Evolutionary conservation across 805 yeast genomes (phyloP).

Genomic region (Saturnispora ahearnii): DNA sequence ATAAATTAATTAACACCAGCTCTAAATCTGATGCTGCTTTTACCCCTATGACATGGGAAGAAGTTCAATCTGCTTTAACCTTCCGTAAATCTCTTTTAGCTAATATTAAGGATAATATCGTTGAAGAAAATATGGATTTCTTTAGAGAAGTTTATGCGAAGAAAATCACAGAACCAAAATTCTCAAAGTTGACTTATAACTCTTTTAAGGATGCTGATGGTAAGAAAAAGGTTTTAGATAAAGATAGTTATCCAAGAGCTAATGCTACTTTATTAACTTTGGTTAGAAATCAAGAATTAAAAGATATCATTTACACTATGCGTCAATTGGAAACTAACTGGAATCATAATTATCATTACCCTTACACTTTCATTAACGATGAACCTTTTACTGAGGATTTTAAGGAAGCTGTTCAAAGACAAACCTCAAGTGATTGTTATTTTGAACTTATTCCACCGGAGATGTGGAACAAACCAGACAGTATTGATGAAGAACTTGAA

Average conservation of each 20-base stretch:
- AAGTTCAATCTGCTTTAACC: slow-evolving; percentile 20
- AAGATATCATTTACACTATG: slow-evolving; percentile 46
- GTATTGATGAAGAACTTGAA: slow-evolving; percentile 34
- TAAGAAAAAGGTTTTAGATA: slow-evolving; percentile 18
- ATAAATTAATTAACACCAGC: slow-evolving; percentile 22
- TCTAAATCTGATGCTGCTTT: slow-evolving; percentile 14
- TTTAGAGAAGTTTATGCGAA: slow-evolving; percentile 28
- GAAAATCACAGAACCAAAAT: slow-evolving; percentile 28
- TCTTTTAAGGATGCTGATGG: slow-evolving; percentile 23
- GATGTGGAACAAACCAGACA: slow-evolving; percentile 41
- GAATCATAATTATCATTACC: slow-evolving; percentile 72
- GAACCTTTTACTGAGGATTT: slow-evolving; percentile 74
- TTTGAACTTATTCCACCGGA: slow-evolving; percentile 46
- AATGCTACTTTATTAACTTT: slow-evolving; percentile 71
- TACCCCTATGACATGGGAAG: slow-evolving; percentile 21
- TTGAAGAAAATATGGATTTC: slow-evolving; percentile 28
- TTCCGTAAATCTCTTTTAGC: slow-evolving; percentile 17
- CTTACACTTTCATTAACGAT: slow-evolving; percentile 90
- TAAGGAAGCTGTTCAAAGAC: slow-evolving; percentile 40
- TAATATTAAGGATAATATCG: slow-evolving; percentile 23
- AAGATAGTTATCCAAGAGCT: slow-evolving; percentile 34
- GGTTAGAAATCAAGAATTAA: slow-evolving; percentile 64
- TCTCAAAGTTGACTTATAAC: slow-evolving; percentile 26
- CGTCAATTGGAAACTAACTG: slow-evolving; percentile 57
- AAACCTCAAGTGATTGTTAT: slow-evolving; percentile 35